Conservation (phyloP, 768 basidiomycete species). For the Daedalea quercina region DNA sequence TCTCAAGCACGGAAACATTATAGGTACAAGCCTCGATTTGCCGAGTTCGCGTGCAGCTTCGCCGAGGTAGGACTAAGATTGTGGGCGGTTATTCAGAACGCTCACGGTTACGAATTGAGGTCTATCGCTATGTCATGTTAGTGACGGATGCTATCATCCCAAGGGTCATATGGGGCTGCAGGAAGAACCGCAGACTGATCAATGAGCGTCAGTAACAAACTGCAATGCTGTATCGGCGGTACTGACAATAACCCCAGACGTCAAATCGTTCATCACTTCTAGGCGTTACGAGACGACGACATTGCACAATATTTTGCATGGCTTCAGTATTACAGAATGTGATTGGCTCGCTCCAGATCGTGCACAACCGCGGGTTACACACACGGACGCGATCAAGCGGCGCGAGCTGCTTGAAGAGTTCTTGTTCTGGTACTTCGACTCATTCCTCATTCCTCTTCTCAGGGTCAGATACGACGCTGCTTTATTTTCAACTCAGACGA, state of each 20-base stretch:
- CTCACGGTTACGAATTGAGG: slow-evolving; percentile 33
- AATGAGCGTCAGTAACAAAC: slow-evolving; percentile 40
- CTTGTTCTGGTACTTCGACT: slow-evolving; percentile 91
- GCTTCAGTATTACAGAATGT: slow-evolving; percentile 67
- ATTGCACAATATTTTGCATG: slow-evolving; percentile 72
- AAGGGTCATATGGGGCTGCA: slow-evolving; percentile 71
- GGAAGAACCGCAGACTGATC: slow-evolving; percentile 54
- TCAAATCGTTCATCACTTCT: slow-evolving; percentile 64
- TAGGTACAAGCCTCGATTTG: slow-evolving; percentile 65
- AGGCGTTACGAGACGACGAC: slow-evolving; percentile 79
- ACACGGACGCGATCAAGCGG: slow-evolving; percentile 68
- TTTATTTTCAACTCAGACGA: too few relatives aligned
- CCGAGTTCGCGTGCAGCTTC: slow-evolving; percentile 65
- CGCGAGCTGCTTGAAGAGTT: slow-evolving; percentile 83
- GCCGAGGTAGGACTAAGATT: slow-evolving; percentile 42
- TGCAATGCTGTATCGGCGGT: not conserved
- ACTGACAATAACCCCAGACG: slow-evolving; percentile 37
- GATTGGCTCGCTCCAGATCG: slow-evolving; percentile 65
- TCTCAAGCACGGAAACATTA: slow-evolving; percentile 41
- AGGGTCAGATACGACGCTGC: slow-evolving; percentile 41
- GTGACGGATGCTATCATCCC: slow-evolving; percentile 70
- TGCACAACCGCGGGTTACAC: slow-evolving; percentile 43
- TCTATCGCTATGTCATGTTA: slow-evolving; percentile 57
- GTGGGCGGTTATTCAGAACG: not conserved
- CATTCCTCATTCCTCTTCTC: slow-evolving; percentile 71